A percentile compares a stretch with the other conserved stretches of the same genome.
phyloP scores from a whole-genome alignment of 116 monocot genomes.

The Thalassia testudinum region DNA sequence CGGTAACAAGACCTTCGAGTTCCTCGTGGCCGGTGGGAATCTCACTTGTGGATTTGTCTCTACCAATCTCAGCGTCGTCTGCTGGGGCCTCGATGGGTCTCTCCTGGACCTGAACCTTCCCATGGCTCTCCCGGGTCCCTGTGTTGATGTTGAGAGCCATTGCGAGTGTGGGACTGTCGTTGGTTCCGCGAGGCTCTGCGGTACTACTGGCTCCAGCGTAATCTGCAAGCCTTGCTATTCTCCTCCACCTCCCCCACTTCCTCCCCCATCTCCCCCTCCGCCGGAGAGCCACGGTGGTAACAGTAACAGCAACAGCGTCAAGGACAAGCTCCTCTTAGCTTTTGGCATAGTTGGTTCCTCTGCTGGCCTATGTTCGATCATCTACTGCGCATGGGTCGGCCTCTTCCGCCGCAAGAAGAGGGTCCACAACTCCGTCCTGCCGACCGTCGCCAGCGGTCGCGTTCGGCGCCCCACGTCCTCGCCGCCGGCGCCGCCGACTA shows the following conservation, averaged over 20 bases:
- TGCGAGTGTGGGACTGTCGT: conserved; percentile 35
- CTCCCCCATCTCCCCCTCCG: conserved; percentile 5
- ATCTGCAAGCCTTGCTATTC: conserved; percentile 32
- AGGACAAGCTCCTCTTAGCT: conserved; percentile 15
- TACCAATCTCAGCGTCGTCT: conserved; percentile 41
- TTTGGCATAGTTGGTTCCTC: conserved; percentile 40
- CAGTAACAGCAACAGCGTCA: conserved; percentile 4
- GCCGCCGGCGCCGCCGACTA: background rate
- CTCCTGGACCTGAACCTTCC: conserved; percentile 8
- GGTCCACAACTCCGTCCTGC: conserved; percentile 79
- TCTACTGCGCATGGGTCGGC: conserved; percentile 27
- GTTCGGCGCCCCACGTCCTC: no score
- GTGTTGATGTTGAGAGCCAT: conserved; percentile 9
- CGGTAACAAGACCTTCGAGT: conserved; percentile 19
- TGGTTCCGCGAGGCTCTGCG: conserved; percentile 39
- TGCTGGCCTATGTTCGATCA: conserved; percentile 31
- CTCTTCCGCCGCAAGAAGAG: conserved; percentile 37
- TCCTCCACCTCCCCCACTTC: background rate
- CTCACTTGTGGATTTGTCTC: conserved; percentile 62
- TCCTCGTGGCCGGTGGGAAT: conserved; percentile 57
- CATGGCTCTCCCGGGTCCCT: conserved; percentile 59
- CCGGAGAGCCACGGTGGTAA: conserved; percentile 7
- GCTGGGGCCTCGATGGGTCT: conserved; percentile 29
- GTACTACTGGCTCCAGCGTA: conserved; percentile 35
- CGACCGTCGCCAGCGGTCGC: conserved; percentile 12